Percentiles rank a stretch among this genome's conserved stretches.
Conservation (phyloP, 257 asterid genomes). For the Misopates orontium region DNA sequence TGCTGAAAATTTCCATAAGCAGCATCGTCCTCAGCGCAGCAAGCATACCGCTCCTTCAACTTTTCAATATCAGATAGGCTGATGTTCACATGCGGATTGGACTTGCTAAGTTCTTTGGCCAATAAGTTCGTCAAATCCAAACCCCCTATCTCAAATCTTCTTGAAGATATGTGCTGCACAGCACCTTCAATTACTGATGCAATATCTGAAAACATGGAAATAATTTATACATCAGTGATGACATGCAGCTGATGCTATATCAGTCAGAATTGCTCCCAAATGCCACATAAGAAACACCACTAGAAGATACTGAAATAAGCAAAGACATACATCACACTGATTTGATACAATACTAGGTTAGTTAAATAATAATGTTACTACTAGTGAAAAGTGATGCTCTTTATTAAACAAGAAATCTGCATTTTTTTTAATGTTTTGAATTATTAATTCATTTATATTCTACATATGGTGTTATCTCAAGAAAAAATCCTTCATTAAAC, state of each 20-base stretch:
- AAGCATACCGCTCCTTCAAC: conserved; percentile 76
- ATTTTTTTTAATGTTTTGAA: not conserved
- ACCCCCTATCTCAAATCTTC: conserved; percentile 92
- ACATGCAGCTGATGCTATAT: conserved; percentile 7
- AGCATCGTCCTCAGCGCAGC: conserved; percentile 74
- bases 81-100: conserved; percentile 64
- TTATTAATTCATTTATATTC: not conserved
- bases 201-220: conserved; percentile 56
- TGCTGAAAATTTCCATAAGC: conserved; percentile 55
- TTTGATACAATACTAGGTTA: conserved; percentile 2
- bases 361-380: not conserved
- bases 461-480: not conserved
- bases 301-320: not conserved
- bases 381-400: not conserved
- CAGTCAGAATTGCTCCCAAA: conserved; percentile 10
- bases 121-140: conserved; percentile 76
- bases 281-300: conserved; percentile 5
- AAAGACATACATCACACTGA: not conserved
- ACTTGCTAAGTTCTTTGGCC: conserved; percentile 61
- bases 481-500: too few species aligned
- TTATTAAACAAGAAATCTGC: too few species aligned
- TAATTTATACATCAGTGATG: conserved; percentile 14
- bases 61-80: conserved; percentile 70
- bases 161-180: conserved; percentile 91
- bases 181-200: conserved; percentile 98